Evolutionary conservation across 1,139 yeast genomes (phyloP), one percentile per base, ranked within the genome.

Genomic region (Saccharomyces hybrid): DNA sequence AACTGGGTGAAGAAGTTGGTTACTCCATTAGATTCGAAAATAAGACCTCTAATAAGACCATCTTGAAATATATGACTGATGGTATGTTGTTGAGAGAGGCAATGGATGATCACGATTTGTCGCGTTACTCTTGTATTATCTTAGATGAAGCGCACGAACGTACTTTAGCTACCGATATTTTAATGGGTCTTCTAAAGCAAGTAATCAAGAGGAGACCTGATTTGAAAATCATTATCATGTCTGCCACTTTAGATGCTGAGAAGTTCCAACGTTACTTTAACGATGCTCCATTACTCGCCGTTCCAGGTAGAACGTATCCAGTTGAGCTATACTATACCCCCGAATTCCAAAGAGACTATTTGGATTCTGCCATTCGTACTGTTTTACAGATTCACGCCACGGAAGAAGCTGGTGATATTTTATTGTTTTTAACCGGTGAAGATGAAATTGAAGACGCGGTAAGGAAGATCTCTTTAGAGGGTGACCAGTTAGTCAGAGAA

Each of bases 141-240:
- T 77, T 93, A 58, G 99, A 93, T 79, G 99, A 93, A 76, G 99
- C 99, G 54, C 99, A 93, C 76, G 99, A 93, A 74, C 84, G 99
- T 70, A 93, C 99, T 0, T 77, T 93, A 64, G 91, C 98, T 28
- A 93, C 99, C 0, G 99, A 93, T 80, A 93, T 93, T 57, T 77
- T 93, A 62, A 91, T 93, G 98, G 99, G 99, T 54, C 75, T 93
- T 61, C 74, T 93, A 65, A 93, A 93, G 71, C 88, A 89, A 68
- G 85, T 93, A 50, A 80, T 88, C 41, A 65, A 73, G 46, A 81
- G 95, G 70, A 81, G 99, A 70, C 85, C 90, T 23, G 98, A 91
- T 67, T 78, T 93, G 65, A 93, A 93, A 71, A 81, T 93, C 64
- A 90, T 93, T 61, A 84, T 93, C 70, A 93, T 91, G 98, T 90